Conservation (phyloP, 257 asterid genomes). For the Misopates orontium region DNA sequence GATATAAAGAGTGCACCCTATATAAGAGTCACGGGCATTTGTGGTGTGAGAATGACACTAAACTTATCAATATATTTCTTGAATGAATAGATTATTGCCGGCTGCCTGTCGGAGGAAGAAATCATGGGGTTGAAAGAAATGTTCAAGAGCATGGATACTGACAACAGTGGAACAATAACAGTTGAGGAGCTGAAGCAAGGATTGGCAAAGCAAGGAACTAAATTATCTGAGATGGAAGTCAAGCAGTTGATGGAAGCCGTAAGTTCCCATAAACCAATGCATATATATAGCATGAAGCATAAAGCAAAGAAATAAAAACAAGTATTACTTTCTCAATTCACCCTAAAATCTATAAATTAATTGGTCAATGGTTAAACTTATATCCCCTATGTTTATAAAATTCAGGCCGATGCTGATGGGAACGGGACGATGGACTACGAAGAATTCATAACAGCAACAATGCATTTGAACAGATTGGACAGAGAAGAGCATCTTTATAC, state of each 20-base stretch:
- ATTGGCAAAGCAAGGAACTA: slow-evolving; percentile 67
- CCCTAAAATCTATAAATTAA: too few relatives aligned
- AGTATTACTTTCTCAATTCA: too few relatives aligned
- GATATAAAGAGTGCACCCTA: too few relatives aligned
- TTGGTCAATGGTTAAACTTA: too few relatives aligned
- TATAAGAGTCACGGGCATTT: too few relatives aligned
- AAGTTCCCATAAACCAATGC: slow-evolving; percentile 22
- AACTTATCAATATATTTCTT: slow-evolving; percentile 1
- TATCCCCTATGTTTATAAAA: neutral
- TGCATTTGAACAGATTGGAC: slow-evolving; percentile 98
- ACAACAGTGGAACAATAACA: slow-evolving; percentile 70
- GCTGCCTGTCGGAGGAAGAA: slow-evolving; percentile 76
- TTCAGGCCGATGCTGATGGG: slow-evolving; percentile 94
- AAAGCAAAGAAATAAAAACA: too few relatives aligned
- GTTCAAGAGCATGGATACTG: slow-evolving; percentile 70
- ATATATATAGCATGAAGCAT: neutral
- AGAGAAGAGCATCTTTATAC: slow-evolving; percentile 96
- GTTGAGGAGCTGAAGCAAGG: slow-evolving; percentile 72
- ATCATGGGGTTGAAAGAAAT: slow-evolving; percentile 72
- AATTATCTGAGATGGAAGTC: slow-evolving; percentile 60
- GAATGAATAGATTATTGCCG: slow-evolving; percentile 59
- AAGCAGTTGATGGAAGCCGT: slow-evolving; percentile 77
- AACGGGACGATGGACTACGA: slow-evolving; percentile 96
- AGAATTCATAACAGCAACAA: slow-evolving; percentile 94
- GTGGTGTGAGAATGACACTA: too few relatives aligned